phyloP scores from a whole-genome alignment of 495 filamentous ascomycete species.

The Emericellopsis terricola region DNA sequence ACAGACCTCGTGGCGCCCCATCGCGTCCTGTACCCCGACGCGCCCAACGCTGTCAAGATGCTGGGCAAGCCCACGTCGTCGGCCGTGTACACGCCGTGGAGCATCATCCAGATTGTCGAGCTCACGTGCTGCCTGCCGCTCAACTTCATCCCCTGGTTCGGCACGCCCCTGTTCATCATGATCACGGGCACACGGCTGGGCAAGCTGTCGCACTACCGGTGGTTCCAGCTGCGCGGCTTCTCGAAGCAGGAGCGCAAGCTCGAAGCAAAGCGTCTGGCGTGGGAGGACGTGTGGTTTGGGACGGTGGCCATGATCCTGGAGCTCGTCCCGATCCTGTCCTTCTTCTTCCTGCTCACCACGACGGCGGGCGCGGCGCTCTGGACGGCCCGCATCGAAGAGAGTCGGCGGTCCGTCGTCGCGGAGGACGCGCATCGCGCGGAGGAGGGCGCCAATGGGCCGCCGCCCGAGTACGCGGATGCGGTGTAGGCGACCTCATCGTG shows the following conservation, averaged over 20 bases:
- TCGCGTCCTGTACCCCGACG: slow-evolving; percentile 44
- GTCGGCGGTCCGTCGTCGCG: too few relatives aligned
- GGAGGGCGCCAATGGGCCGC: too few relatives aligned
- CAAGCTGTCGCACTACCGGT: slow-evolving; percentile 42
- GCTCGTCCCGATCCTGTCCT: slow-evolving; percentile 68
- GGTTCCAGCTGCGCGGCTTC: slow-evolving; percentile 70
- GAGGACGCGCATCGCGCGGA: too few relatives aligned
- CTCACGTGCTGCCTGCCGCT: slow-evolving; percentile 66
- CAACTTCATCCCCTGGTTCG: slow-evolving; percentile 77
- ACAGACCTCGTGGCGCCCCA: slow-evolving; percentile 46
- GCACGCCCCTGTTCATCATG: slow-evolving; percentile 60
- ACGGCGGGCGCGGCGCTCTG: slow-evolving; percentile 69
- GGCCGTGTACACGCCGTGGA: slow-evolving; percentile 52
- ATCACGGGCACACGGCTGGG: slow-evolving; percentile 43
- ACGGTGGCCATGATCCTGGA: slow-evolving; percentile 39
- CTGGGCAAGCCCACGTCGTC: slow-evolving; percentile 55
- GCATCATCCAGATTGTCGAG: slow-evolving; percentile 58
- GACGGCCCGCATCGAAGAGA: slow-evolving; percentile 42
- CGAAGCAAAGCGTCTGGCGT: slow-evolving; percentile 46
- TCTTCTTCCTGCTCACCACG: slow-evolving; percentile 73
- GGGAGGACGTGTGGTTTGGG: slow-evolving; percentile 46
- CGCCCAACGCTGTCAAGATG: slow-evolving; percentile 44
- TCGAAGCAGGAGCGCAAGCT: slow-evolving; percentile 38
- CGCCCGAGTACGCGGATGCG: too few relatives aligned
- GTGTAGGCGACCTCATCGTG: too few relatives aligned